These are phyloP conservation scores for Ramalina peruviana DNA, from an alignment of 495 filamentous ascomycete genomes.

Conservation along the genomic window DNA sequence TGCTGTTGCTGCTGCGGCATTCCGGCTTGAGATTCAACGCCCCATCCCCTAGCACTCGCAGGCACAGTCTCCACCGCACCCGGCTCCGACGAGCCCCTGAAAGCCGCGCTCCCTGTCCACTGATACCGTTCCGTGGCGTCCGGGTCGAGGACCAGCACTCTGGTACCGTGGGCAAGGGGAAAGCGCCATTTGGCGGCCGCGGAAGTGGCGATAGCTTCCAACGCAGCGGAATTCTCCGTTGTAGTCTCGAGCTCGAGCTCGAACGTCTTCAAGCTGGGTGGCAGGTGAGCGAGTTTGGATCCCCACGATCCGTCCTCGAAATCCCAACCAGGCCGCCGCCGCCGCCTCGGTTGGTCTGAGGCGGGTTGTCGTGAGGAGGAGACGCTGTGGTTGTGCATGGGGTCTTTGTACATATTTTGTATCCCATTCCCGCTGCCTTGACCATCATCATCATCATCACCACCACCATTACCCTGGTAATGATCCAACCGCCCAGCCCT, in stretches of 20 bases:
- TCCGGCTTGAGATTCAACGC: background rate
- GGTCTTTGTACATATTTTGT: too few relatives aligned
- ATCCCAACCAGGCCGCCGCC: background rate
- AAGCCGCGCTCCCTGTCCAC: conserved; percentile 7
- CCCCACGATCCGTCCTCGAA: conserved; percentile 15
- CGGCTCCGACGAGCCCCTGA: conserved; percentile 1
- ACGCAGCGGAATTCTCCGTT: conserved; percentile 4
- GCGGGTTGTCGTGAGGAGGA: background rate
- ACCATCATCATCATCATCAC: background rate
- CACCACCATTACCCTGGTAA: too few relatives aligned
- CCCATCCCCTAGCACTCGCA: background rate
- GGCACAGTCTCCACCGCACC: background rate
- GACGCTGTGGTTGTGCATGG: too few relatives aligned
- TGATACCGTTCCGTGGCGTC: background rate
- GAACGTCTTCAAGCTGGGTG: conserved; percentile 10
- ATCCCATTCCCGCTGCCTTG: background rate
- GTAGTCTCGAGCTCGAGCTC: conserved; percentile 19
- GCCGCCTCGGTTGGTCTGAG: background rate
- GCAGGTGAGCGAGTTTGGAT: conserved; percentile 9
- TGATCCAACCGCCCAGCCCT: background rate
- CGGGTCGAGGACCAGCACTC: conserved; percentile 1
- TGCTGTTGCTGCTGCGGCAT: background rate
- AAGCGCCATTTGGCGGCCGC: conserved; percentile 4
- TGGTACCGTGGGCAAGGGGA: conserved; percentile 3
- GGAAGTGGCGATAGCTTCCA: conserved; percentile 4